Base-by-base conservation (phyloP, 2,329 filamentous ascomycete genomes). In the Fusarium sp. region DNA sequence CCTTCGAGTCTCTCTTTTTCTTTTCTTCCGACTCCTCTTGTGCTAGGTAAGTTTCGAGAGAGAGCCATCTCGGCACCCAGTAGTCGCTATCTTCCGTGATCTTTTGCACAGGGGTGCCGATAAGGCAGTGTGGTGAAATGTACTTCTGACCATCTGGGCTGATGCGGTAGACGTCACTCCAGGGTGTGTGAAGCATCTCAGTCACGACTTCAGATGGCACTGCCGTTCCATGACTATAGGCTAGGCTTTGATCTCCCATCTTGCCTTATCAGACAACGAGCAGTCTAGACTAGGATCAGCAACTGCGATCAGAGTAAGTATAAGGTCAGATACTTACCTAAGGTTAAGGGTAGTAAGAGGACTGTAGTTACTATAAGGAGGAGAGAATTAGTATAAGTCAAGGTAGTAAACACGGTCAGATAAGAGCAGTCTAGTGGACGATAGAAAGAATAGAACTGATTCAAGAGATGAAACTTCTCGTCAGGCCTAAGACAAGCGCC, bases 51-150 rank as follows among this genome's bases (percentile, higher is more conserved):
- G 52, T 52, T 1, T 81, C 74, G 2, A 84, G 62, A 0, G 81
- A 82, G 1, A 36, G 22, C 82, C 82, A 84, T 0, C 67, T 50
- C 1, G 36, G 10, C 17, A 81, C 64, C 82, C 80, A 83, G 57
- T 84, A 81, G 1, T 72, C 59, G 3, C 66, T 75, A 4, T 52
- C 41, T 51, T 84, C 82, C 2, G 51, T 67, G 26, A 83, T 77
- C 20, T 76, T 80, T 8, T 55, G 34, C 1, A 82, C 70, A 0
- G 82, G 81, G 0, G 77, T 76, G 3, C 79, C 78, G 5, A 69
- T 63, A 2, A 84, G 68, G 15, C 73, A 66, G 0, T 60, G 32
- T 0, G 82, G 82, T 6, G 59, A 47, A 1, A 69, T 47, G 48
- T 79, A 83, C 1, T 68, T 73, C 4, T 52, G 59, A 0, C 78